Percentiles rank a stretch among this genome's conserved stretches.
phyloP scores from a whole-genome alignment of 2,329 filamentous ascomycete species.

The Orbilia blumenaviensis region DNA sequence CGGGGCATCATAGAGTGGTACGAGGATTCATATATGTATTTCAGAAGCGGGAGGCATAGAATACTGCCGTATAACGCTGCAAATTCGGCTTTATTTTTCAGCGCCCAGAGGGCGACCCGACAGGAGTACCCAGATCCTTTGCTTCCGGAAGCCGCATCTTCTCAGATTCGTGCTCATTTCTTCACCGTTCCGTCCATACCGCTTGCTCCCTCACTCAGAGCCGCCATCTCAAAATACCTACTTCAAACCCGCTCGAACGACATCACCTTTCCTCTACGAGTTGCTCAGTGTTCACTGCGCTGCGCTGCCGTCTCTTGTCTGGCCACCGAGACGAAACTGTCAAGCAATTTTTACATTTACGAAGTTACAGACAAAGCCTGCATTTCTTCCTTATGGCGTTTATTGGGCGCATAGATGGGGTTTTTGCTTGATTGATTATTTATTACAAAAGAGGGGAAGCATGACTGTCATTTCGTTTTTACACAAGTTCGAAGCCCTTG shows the following conservation, averaged over 20 bases:
- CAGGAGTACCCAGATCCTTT: background rate
- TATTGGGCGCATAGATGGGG: conserved; percentile 18
- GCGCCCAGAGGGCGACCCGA: background rate
- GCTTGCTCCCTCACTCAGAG: background rate
- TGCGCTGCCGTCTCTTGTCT: background rate
- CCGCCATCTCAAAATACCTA: background rate
- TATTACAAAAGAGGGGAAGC: background rate
- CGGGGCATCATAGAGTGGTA: background rate
- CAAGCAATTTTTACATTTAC: conserved; percentile 7
- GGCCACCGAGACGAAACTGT: background rate
- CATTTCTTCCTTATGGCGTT: conserved; percentile 29
- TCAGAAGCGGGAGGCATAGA: background rate
- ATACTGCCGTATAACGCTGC: background rate
- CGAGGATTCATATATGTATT: background rate
- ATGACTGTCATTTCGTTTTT: conserved; percentile 9
- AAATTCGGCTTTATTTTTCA: background rate
- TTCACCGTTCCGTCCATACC: too few species aligned
- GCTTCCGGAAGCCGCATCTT: too few species aligned
- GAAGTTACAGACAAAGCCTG: conserved; percentile 9
- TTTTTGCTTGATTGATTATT: conserved; percentile 1
- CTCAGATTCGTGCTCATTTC: background rate
- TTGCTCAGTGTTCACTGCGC: background rate
- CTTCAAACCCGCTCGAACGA: background rate
- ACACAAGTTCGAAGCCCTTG: background rate
- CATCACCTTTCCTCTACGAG: background rate